Evolutionary conservation across 768 basidiomycete genomes (phyloP).

Genomic region (Boletus bicolor): DNA sequence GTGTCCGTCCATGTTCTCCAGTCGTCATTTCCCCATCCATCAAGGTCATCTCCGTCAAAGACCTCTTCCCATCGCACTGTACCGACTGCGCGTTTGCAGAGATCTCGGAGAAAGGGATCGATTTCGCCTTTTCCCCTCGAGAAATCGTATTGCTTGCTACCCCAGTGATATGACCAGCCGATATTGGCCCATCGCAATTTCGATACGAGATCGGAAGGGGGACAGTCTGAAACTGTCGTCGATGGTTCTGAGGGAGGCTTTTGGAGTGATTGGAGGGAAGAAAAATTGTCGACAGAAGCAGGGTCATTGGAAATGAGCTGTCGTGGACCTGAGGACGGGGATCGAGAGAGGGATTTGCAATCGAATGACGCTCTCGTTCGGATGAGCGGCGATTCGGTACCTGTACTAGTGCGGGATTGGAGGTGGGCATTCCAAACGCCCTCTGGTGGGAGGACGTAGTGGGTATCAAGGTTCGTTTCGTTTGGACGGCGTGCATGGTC

Average conservation of each 20-base stretch:
- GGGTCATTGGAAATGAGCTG: slow-evolving; percentile 42
- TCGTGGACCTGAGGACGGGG: slow-evolving; percentile 39
- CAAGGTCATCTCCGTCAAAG: slow-evolving; percentile 38
- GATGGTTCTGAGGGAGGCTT: slow-evolving; percentile 69
- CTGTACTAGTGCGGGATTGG: slow-evolving; percentile 23
- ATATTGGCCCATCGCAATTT: slow-evolving; percentile 96
- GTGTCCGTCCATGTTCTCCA: slow-evolving; percentile 75
- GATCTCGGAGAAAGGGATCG: slow-evolving; percentile 46
- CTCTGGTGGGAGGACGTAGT: slow-evolving; percentile 70
- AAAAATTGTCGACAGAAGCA: slow-evolving; percentile 54
- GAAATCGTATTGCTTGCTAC: slow-evolving; percentile 93
- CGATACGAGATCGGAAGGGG: slow-evolving; percentile 55
- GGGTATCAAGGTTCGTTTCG: slow-evolving; percentile 85
- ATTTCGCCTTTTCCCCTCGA: slow-evolving; percentile 63
- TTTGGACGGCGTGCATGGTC: slow-evolving; percentile 79
- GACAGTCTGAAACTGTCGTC: slow-evolving; percentile 46
- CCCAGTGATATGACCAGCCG: slow-evolving; percentile 97
- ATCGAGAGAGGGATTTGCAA: not conserved
- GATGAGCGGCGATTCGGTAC: slow-evolving; percentile 37
- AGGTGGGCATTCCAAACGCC: slow-evolving; percentile 76
- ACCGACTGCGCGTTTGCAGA: slow-evolving; percentile 63
- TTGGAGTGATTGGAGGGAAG: slow-evolving; percentile 48
- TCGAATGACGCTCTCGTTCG: slow-evolving; percentile 37
- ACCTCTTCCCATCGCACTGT: slow-evolving; percentile 70
- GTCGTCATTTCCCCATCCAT: slow-evolving; percentile 54